Evolutionary conservation across 1,139 yeast species (phyloP), one percentile per base, ranked within the genome.

Genomic region (Saccharomyces uvarum): DNA sequence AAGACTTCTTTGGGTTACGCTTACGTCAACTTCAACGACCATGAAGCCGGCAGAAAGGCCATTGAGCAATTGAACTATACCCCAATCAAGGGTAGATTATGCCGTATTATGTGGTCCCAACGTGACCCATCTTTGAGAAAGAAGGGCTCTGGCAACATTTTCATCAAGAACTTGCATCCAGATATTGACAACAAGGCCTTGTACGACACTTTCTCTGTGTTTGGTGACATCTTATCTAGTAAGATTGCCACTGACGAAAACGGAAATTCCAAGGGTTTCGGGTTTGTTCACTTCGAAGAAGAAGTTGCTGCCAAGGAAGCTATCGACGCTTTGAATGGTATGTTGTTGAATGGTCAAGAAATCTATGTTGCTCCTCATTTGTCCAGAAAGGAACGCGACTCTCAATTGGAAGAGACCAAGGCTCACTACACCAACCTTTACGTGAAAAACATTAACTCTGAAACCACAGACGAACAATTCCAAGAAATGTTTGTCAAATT

Each of bases 31-130:
- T 93, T 79, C 85, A 93, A 87, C 80, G 84, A 86, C 75, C 76
- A 82, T 64, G 87, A 81, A 62, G 97, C 95, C 72, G 99, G 97
- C 70, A 93, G 87, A 77, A 85, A 82, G 71, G 99, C 99, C 63
- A 80, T 93, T 73, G 96, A 90, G 72, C 95, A 90, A 76, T 83
- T 95, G 77, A 95, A 93, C 88, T 93, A 93, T 79, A 77, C 90
- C 60, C 84, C 84, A 70, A 84, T 93, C 77, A 93, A 91, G 77
- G 98, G 97, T 71, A 90, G 88, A 72, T 93, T 97, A 69, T 90
- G 98, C 78, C 91, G 99, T 77, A 93, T 93, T 79, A 95, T 95
- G 99, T 91, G 98, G 97, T 90, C 98, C 64, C 99, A 95, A 81
- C 89, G 99, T 78, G 98, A 93, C 75, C 99, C 99, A 62, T 83